phyloP scores from a whole-genome alignment of 1,284 basidiomycete genomes.

The Ceratobasidium sp. region DNA sequence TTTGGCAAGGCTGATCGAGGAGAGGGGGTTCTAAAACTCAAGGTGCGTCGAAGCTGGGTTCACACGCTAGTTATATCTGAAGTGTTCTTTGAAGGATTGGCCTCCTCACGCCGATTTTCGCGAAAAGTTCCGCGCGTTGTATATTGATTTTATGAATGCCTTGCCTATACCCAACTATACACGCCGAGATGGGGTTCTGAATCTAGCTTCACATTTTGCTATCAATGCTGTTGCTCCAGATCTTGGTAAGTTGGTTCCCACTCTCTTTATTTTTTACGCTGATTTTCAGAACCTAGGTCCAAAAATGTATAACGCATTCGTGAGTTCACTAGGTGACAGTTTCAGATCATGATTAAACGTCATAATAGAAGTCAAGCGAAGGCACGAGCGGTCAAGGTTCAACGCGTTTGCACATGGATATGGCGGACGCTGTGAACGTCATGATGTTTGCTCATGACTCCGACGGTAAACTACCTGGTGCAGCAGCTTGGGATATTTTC shows the following conservation, averaged over 20 bases:
- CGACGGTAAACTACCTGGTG: slow-evolving; percentile 77
- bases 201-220: slow-evolving; percentile 91
- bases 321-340: slow-evolving; percentile 46
- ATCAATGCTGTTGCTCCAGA: slow-evolving; percentile 87
- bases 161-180: slow-evolving; percentile 82
- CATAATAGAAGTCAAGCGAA: slow-evolving; percentile 74
- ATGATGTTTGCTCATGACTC: slow-evolving; percentile 82
- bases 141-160: slow-evolving; percentile 84
- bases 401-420: slow-evolving; percentile 81
- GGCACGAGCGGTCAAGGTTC: slow-evolving; percentile 78
- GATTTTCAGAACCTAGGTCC: slow-evolving; percentile 53
- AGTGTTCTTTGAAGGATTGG: slow-evolving; percentile 78
- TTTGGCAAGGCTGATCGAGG: slow-evolving; percentile 78
- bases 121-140: slow-evolving; percentile 85
- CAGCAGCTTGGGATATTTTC: slow-evolving; percentile 65
- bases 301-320: slow-evolving; percentile 67
- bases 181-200: slow-evolving; percentile 72
- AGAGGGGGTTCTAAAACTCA: slow-evolving; percentile 81
- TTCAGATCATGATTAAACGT: slow-evolving; percentile 58
- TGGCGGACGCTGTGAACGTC: slow-evolving; percentile 78
- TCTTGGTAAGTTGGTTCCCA: slow-evolving; percentile 67
- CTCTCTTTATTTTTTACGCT: not conserved
- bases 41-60: slow-evolving; percentile 64
- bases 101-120: slow-evolving; percentile 89
- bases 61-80: slow-evolving; percentile 16